Percentiles rank a stretch among this genome's conserved stretches.
phyloP scores from a whole-genome alignment of 2,329 filamentous ascomycete genomes.

The Xylariomycetidae sp. region DNA sequence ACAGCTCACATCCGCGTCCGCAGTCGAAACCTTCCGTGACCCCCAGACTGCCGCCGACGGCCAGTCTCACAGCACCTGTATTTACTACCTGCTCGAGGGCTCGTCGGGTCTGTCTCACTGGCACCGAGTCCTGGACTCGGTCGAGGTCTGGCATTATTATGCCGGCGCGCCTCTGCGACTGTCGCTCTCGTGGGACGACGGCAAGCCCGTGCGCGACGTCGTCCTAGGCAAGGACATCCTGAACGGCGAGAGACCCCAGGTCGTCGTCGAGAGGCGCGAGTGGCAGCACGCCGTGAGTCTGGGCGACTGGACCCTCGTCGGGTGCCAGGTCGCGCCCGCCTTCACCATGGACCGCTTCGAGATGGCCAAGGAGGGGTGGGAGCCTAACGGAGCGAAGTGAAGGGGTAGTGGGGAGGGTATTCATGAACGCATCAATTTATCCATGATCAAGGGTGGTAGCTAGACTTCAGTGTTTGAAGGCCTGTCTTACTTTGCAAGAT shows the following conservation, averaged over 20 bases:
- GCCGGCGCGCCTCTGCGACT: constrained; percentile 44
- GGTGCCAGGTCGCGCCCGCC: constrained; percentile 22
- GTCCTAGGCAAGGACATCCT: constrained; percentile 37
- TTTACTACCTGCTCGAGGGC: constrained; percentile 49
- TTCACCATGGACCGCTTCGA: constrained; percentile 22
- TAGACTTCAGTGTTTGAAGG: too few relatives aligned
- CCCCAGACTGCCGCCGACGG: constrained; percentile 13
- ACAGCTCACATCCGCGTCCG: too few relatives aligned
- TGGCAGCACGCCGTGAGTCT: constrained; percentile 42
- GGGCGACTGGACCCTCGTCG: constrained; percentile 45
- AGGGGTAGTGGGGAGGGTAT: too few relatives aligned
- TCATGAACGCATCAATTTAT: too few relatives aligned
- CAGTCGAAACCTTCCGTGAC: constrained; percentile 43
- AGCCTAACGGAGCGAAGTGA: too few relatives aligned
- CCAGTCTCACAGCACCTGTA: constrained; percentile 41
- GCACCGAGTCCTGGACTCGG: constrained; percentile 44
- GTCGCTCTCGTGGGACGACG: constrained; percentile 39
- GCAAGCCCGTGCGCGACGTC: constrained; percentile 28
- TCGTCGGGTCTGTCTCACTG: constrained; percentile 38
- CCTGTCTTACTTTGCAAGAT: too few relatives aligned
- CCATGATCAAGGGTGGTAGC: too few relatives aligned
- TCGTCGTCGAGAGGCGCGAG: constrained; percentile 33
- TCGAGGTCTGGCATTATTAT: constrained; percentile 50
- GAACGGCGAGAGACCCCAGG: constrained; percentile 36
- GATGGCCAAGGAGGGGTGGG: too few relatives aligned